Conservation (phyloP, 495 filamentous ascomycete genomes). For the Trichoderma gamsii region DNA sequence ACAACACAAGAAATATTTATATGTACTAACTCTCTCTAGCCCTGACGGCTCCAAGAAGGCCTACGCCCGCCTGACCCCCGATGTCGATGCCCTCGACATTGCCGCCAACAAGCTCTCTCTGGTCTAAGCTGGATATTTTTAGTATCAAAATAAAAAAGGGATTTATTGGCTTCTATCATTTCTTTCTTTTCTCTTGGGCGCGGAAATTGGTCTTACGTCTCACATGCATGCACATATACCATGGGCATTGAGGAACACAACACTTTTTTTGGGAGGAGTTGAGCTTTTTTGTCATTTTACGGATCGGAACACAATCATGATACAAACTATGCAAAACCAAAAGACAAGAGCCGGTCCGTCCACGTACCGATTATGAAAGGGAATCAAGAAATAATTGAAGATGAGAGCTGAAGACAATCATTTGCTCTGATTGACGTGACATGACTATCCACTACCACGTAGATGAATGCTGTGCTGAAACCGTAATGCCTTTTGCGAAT, state of each 20-base stretch:
- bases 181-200: neutral
- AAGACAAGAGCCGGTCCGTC: constrained; percentile 8
- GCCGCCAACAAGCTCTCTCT: constrained; percentile 97
- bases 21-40: constrained; percentile 39
- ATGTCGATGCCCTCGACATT: constrained; percentile 98
- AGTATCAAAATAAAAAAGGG: constrained; percentile 15
- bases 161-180: neutral
- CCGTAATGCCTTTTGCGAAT: neutral
- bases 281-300: constrained; percentile 12
- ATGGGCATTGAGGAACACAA: constrained; percentile 16
- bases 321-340: constrained; percentile 7
- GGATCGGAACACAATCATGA: constrained; percentile 14
- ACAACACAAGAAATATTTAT: too few species aligned
- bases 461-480: neutral
- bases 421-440: neutral
- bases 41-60: constrained; percentile 99
- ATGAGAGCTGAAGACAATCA: neutral
- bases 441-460: neutral
- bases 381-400: neutral
- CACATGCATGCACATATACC: constrained; percentile 22
- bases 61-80: constrained; percentile 85
- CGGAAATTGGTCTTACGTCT: constrained; percentile 1
- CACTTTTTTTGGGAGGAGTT: neutral
- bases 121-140: constrained; percentile 56
- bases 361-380: neutral